Evolutionary conservation across 2,329 filamentous ascomycete species (phyloP), one percentile per base, ranked within the genome.

Genomic region (Aspergillus jensenii): DNA sequence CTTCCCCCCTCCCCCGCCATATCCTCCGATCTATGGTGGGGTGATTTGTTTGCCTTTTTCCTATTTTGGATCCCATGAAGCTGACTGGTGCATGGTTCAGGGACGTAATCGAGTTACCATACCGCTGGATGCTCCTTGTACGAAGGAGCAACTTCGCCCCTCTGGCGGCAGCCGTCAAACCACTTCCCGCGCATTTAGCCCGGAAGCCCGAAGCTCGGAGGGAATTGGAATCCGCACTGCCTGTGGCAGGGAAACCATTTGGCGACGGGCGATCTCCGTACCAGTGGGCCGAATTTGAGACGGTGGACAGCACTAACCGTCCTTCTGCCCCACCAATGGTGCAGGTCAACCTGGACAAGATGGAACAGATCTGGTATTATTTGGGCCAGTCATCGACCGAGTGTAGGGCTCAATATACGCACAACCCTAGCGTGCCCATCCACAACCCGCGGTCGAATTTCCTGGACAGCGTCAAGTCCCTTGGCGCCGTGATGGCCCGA

Each of bases 351-450:
- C 74, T 96, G 8, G 76, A 76, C 60, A 90, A 89, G 71, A 81
- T 87, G 15, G 84, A 93, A 60, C 88, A 90, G 70, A 74, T 96
- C 17, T 98, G 93, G 91, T 85, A 91, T 76, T 98, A 97, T 72
- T 82, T 99, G 59, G 91, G 91, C 33, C 86, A 86, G 71, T 85
- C 84, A 19, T 98, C 93, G 21, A 97, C 93, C 6, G 93, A 98
- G 69, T 90, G 91, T 54, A 92, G 88, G 73, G 88, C 92, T 25
- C 91, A 96, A 72, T 99, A 95, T 76, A 96, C 93, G 4, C 90
- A 95, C 67, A 87, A 96, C 75, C 85, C 83, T 44, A 78, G 75
- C 58, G 80, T 79, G 58, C 64, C 67, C 59, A 65, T 76, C 62
- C 76, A 81, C 74, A 80, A 82, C 67, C 74, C 75, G 61, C 72